Conservation (phyloP, 2,329 filamentous ascomycete genomes). For the Diplocarpon rosae region DNA sequence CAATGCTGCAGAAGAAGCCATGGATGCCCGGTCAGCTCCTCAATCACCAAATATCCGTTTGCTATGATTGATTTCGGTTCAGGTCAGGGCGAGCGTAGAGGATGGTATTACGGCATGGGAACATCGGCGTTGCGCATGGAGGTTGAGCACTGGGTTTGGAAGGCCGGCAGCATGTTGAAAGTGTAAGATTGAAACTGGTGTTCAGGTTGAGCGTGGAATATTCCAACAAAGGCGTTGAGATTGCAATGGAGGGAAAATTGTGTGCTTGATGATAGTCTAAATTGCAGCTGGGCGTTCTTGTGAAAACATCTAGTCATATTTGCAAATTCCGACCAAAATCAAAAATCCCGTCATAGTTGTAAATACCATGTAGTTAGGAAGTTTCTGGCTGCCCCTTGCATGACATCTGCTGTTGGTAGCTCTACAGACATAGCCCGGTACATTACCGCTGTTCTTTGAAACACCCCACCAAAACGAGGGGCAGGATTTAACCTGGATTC, state of each 20-base stretch:
- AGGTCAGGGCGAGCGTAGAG: slow-evolving; percentile 10
- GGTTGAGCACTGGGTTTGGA: not conserved
- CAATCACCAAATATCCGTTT: slow-evolving; percentile 27
- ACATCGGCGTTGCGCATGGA: slow-evolving; percentile 5
- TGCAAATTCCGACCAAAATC: not conserved
- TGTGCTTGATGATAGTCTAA: not conserved
- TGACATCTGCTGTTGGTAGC: too few relatives aligned
- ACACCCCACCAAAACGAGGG: slow-evolving; percentile 20
- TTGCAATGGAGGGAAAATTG: not conserved
- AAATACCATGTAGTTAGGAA: not conserved
- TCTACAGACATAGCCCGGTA: not conserved
- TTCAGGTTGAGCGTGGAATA: not conserved
- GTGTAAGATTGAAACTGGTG: not conserved
- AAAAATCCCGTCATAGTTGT: not conserved
- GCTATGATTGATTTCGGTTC: slow-evolving; percentile 19
- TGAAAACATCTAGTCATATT: not conserved
- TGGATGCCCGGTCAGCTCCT: slow-evolving; percentile 25
- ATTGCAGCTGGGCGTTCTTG: not conserved
- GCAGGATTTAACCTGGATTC: slow-evolving; percentile 14
- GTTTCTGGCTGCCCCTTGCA: not conserved
- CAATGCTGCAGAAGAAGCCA: slow-evolving; percentile 59
- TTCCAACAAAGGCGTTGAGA: not conserved
- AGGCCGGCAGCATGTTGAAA: not conserved
- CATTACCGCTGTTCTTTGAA: not conserved
- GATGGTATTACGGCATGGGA: slow-evolving; percentile 8